Percentiles rank a stretch among this genome's conserved stretches.
phyloP scores from a whole-genome alignment of 2,329 filamentous ascomycete species.

The Scytalidium lignicola region DNA sequence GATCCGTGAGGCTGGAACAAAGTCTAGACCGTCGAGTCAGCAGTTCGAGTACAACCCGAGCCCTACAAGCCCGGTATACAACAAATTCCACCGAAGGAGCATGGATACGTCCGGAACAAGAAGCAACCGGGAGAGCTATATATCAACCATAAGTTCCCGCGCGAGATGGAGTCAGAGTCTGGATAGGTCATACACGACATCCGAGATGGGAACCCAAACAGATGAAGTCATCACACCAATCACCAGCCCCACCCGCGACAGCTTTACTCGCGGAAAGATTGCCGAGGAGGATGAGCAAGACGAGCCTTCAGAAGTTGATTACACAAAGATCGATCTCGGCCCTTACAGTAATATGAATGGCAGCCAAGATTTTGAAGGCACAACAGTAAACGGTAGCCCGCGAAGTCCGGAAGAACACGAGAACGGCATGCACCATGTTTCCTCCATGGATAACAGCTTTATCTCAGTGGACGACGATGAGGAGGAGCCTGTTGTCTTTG shows the following conservation, averaged over 20 bases:
- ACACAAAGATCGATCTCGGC: constrained; percentile 52
- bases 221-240: constrained; percentile 47
- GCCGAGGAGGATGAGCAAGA: constrained; percentile 27
- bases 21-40: constrained; percentile 67
- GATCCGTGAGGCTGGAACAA: constrained; percentile 83
- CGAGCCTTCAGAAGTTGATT: constrained; percentile 50
- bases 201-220: constrained; percentile 56
- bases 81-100: constrained; percentile 57
- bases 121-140: constrained; percentile 69
- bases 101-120: constrained; percentile 57
- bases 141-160: constrained; percentile 55
- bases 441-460: constrained; percentile 41
- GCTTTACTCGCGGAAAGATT: constrained; percentile 38
- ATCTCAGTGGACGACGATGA: constrained; percentile 41
- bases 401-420: constrained; percentile 24
- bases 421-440: constrained; percentile 33
- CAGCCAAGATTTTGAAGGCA: constrained; percentile 25
- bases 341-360: constrained; percentile 28
- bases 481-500: constrained; percentile 64
- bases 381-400: constrained; percentile 27
- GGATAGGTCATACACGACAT: constrained; percentile 64
- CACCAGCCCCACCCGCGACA: constrained; percentile 38
- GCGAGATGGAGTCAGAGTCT: constrained; percentile 33
- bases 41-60: constrained; percentile 78
- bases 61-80: constrained; percentile 67